Conservation (phyloP, 306 rosid genomes). For the Gleditsia sinensis region DNA sequence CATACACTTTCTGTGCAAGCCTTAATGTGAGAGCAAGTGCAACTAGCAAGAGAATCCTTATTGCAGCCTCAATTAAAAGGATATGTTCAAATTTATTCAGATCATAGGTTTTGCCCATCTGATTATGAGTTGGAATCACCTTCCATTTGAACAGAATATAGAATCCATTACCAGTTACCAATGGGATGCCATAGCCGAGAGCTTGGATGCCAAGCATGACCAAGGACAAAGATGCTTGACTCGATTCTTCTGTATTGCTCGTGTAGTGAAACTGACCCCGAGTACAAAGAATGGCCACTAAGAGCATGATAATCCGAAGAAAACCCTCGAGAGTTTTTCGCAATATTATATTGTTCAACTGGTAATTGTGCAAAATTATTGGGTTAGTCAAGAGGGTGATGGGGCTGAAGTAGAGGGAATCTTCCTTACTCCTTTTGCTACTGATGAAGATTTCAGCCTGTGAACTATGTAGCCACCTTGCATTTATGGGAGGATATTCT, state of each 20-base stretch:
- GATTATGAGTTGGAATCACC: neutral
- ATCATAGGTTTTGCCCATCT: neutral
- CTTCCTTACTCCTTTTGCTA: neutral
- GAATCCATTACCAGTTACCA: neutral
- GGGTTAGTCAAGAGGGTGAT: neutral
- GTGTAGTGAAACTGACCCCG: neutral
- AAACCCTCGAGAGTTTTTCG: neutral
- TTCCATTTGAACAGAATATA: neutral
- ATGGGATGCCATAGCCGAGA: neutral
- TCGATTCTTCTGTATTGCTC: neutral
- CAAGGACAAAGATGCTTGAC: neutral
- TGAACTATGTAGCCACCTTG: neutral
- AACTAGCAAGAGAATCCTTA: neutral
- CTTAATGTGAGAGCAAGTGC: neutral
- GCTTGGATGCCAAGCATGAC: neutral
- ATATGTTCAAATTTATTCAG: neutral
- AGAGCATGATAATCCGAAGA: neutral
- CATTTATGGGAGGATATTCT: neutral
- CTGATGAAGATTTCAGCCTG: neutral
- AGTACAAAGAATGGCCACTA: neutral
- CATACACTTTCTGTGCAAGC: neutral
- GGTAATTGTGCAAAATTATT: neutral
- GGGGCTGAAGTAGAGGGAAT: neutral
- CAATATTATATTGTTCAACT: neutral
- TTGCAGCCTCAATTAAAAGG: neutral